phyloP scores from a whole-genome alignment of 1,284 basidiomycete genomes.

The Termitomyces sp. region DNA sequence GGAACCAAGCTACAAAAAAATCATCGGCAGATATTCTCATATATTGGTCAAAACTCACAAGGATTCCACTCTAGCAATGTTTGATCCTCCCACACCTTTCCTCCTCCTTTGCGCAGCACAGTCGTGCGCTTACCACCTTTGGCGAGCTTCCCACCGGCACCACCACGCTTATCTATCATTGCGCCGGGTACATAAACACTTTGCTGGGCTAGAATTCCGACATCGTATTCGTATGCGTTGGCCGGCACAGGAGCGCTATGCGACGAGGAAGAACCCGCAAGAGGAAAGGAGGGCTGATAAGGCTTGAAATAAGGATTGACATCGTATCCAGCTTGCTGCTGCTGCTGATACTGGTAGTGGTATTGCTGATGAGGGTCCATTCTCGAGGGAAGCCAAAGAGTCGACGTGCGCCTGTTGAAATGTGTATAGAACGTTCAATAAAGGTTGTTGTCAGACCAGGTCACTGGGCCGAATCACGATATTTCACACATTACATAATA shows the following conservation, averaged over 20 bases:
- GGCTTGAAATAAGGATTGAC: conserved; percentile 75
- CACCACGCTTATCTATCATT: conserved; percentile 80
- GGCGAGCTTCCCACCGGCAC: conserved; percentile 76
- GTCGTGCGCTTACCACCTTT: conserved; percentile 93
- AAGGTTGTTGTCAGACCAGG: background rate
- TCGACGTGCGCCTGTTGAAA: background rate
- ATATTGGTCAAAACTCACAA: conserved; percentile 48
- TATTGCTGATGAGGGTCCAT: conserved; percentile 52
- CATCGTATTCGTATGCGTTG: conserved; percentile 87
- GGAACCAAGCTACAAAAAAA: conserved; percentile 81
- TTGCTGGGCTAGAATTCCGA: conserved; percentile 81
- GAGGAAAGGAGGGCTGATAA: conserved; percentile 66
- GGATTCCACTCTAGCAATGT: conserved; percentile 98
- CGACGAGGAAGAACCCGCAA: conserved; percentile 58
- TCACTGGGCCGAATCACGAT: background rate
- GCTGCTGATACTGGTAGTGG: conserved; percentile 38
- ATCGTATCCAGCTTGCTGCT: conserved; percentile 45
- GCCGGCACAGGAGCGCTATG: conserved; percentile 77
- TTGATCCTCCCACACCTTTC: conserved; percentile 97
- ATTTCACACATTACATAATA: conserved; percentile 16
- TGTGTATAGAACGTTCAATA: background rate
- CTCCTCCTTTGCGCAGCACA: conserved; percentile 90
- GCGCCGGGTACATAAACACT: conserved; percentile 86
- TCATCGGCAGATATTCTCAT: conserved; percentile 14
- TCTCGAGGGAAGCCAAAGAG: background rate